These are phyloP conservation scores for Neoboletus subvelutipes DNA, from an alignment of 768 basidiomycete genomes.

Conservation along the genomic window DNA sequence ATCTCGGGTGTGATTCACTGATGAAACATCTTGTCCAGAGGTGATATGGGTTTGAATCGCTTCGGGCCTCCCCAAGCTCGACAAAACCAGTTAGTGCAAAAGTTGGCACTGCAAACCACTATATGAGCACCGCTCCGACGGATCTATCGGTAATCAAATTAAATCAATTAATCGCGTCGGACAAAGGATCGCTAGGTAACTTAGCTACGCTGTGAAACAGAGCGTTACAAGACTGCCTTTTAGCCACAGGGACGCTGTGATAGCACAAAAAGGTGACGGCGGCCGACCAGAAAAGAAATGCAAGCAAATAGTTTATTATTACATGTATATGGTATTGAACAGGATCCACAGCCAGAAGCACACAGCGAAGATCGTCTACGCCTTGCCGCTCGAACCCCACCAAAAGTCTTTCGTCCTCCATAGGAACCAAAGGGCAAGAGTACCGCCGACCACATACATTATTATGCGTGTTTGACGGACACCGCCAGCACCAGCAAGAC, in stretches of 20 bases:
- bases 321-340: conserved; percentile 2
- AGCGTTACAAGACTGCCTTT: not conserved
- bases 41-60: not conserved
- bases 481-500: conserved; percentile 56
- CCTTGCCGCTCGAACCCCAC: conserved; percentile 29
- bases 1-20: too few species aligned
- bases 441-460: conserved; percentile 51
- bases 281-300: not conserved
- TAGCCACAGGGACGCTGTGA: not conserved
- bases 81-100: not conserved
- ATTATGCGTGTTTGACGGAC: conserved; percentile 71
- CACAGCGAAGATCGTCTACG: conserved; percentile 17
- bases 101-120: not conserved
- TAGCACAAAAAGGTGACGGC: not conserved
- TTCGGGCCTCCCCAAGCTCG: not conserved
- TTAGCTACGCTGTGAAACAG: not conserved
- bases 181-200: not conserved
- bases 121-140: not conserved
- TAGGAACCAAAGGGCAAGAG: conserved; percentile 57
- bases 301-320: conserved; percentile 3
- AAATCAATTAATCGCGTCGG: too few species aligned
- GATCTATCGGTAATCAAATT: not conserved
- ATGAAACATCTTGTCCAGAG: not conserved
- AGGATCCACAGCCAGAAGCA: not conserved
- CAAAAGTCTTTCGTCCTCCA: conserved; percentile 54